phyloP scores from a whole-genome alignment of 106 monocot genomes.

The Vanilla planifolia region DNA sequence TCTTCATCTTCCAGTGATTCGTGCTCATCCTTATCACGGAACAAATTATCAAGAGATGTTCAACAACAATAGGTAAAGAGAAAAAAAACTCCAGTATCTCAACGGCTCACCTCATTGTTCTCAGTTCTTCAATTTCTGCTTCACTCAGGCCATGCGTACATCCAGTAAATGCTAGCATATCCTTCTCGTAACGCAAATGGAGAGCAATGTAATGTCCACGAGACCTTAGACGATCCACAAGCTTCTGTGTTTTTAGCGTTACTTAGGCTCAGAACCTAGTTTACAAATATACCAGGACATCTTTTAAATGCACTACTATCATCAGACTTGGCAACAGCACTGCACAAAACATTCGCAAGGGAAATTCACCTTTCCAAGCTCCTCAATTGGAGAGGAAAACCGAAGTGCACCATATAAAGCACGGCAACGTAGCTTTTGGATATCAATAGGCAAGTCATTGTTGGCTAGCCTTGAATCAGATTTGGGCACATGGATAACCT shows the following conservation, averaged over 20 bases:
- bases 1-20: conserved; percentile 90
- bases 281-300: conserved; percentile 47
- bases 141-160: conserved; percentile 74
- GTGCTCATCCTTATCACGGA: conserved; percentile 53
- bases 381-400: conserved; percentile 80
- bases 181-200: conserved; percentile 92
- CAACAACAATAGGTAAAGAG: background rate
- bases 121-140: conserved; percentile 74
- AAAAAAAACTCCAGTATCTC: too few species aligned
- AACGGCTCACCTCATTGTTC: conserved; percentile 56
- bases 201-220: conserved; percentile 77
- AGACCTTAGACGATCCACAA: conserved; percentile 72
- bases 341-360: background rate
- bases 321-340: background rate
- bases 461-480: conserved; percentile 95
- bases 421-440: conserved; percentile 66
- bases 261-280: conserved; percentile 93
- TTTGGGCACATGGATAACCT: conserved; percentile 95
- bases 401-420: conserved; percentile 72
- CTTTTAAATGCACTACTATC: conserved; percentile 48
- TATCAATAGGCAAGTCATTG: conserved; percentile 85
- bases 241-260: conserved; percentile 85
- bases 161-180: conserved; percentile 96
- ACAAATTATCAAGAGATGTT: conserved; percentile 1
- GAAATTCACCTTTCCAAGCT: conserved; percentile 65